These are phyloP conservation scores for Aspergillus sp. DNA, from an alignment of 2,329 filamentous ascomycete genomes.

Conservation along the genomic window DNA sequence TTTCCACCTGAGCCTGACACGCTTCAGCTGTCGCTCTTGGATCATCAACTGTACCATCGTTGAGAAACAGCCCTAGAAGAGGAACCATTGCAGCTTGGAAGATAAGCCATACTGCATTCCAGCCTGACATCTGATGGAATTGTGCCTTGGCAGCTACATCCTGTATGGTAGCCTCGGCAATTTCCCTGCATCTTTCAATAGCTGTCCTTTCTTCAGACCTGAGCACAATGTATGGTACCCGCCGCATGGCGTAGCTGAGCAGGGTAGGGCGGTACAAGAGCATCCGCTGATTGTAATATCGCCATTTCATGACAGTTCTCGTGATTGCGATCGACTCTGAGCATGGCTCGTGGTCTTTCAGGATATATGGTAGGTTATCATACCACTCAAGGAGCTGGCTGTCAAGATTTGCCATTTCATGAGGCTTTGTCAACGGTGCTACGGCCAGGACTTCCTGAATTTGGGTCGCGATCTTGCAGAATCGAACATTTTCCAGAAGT, in stretches of 20 bases:
- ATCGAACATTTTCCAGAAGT: constrained; percentile 73
- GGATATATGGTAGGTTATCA: constrained; percentile 66
- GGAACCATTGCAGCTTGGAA: constrained; percentile 81
- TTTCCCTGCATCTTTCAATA: constrained; percentile 67
- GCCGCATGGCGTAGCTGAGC: constrained; percentile 61
- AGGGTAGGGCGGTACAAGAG: constrained; percentile 73
- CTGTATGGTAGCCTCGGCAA: constrained; percentile 70
- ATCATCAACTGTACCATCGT: constrained; percentile 55
- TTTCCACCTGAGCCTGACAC: constrained; percentile 59
- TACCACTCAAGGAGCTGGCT: constrained; percentile 71
- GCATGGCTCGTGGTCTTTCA: constrained; percentile 66
- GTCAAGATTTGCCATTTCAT: constrained; percentile 68
- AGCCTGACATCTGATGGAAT: constrained; percentile 73
- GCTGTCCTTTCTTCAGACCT: constrained; percentile 66
- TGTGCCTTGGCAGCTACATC: constrained; percentile 71
- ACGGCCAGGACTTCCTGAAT: constrained; percentile 76
- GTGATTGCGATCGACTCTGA: constrained; percentile 70
- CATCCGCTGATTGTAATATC: constrained; percentile 76
- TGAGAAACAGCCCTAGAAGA: constrained; percentile 67
- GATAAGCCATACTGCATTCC: constrained; percentile 80
- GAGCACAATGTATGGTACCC: constrained; percentile 53
- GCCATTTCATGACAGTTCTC: constrained; percentile 77
- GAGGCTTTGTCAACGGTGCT: constrained; percentile 65
- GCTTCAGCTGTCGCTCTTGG: constrained; percentile 55
- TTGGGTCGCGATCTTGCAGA: constrained; percentile 75